A percentile compares a stretch with the other conserved stretches of the same genome.
Conservation (phyloP, 148 eudicot genomes). For the Persicaria tinctoria region DNA sequence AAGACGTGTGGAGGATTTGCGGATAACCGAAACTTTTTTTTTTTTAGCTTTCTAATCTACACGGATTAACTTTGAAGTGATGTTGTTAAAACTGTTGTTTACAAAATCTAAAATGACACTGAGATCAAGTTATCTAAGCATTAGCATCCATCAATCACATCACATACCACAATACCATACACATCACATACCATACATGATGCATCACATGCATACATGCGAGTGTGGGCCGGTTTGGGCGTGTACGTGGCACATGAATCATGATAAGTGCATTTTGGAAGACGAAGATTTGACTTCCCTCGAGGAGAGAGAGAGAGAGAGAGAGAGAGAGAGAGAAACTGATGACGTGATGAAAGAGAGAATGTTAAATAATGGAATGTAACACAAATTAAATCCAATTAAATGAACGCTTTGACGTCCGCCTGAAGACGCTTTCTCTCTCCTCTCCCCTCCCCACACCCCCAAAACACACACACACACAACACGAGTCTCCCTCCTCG, state of each 20-base stretch:
- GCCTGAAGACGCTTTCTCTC: slow-evolving; percentile 36
- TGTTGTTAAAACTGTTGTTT: too few species aligned
- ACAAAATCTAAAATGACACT: too few species aligned
- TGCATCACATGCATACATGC: neutral
- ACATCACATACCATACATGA: neutral
- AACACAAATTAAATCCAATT: slow-evolving; percentile 42
- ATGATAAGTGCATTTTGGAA: neutral
- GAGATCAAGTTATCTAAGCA: neutral
- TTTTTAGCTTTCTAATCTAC: too few species aligned
- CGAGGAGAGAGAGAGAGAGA: neutral
- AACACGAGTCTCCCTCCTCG: neutral
- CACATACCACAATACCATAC: neutral
- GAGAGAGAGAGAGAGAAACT: neutral
- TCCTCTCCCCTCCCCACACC: neutral
- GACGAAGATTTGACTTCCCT: neutral
- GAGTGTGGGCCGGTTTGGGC: neutral
- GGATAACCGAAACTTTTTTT: too few species aligned
- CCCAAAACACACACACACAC: neutral
- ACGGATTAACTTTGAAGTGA: too few species aligned
- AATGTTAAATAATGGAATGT: neutral
- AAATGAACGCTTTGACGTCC: slow-evolving; percentile 76
- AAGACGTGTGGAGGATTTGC: too few species aligned
- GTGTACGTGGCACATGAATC: neutral
- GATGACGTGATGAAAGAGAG: neutral
- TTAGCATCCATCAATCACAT: neutral